A percentile compares a stretch with the other conserved stretches of the same genome.
Evolutionary conservation across 2,329 filamentous ascomycete species (phyloP).

Genomic region (Fusarium sterilihyphosum): DNA sequence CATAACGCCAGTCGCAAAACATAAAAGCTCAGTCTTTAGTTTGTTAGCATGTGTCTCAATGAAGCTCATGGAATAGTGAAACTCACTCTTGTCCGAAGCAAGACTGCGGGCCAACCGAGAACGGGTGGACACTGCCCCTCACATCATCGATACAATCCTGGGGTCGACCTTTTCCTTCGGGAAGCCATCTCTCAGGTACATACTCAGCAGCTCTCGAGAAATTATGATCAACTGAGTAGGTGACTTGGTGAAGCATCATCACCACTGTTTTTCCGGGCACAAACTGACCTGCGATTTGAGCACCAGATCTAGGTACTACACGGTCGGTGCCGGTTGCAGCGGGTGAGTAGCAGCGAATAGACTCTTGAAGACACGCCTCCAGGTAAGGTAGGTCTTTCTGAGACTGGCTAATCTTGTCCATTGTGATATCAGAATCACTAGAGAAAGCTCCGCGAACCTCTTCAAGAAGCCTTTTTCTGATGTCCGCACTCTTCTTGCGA

Average conservation of each 20-base stretch:
- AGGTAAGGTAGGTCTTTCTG: not conserved
- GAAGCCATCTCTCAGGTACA: not conserved
- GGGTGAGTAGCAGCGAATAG: not conserved
- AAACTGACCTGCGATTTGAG: not conserved
- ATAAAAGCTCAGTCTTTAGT: not conserved
- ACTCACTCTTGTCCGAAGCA: constrained; percentile 4
- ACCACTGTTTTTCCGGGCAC: not conserved
- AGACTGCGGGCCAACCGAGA: not conserved
- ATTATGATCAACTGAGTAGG: not conserved
- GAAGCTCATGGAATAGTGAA: rapidly evolving
- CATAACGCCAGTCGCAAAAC: not conserved
- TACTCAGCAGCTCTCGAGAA: not conserved
- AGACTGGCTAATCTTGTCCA: not conserved
- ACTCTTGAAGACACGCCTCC: not conserved
- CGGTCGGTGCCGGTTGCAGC: not conserved
- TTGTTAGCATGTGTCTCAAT: not conserved
- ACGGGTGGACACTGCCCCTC: not conserved
- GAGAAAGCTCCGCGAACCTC: not conserved
- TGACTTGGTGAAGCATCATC: not conserved
- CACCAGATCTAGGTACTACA: not conserved
- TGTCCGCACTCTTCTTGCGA: not conserved
- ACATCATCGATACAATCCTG: not conserved
- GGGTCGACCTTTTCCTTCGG: not conserved
- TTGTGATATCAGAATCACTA: not conserved
- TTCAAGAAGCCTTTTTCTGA: not conserved